Evolutionary conservation across 768 basidiomycete species (phyloP).

Genomic region (Termitomyces sp.): DNA sequence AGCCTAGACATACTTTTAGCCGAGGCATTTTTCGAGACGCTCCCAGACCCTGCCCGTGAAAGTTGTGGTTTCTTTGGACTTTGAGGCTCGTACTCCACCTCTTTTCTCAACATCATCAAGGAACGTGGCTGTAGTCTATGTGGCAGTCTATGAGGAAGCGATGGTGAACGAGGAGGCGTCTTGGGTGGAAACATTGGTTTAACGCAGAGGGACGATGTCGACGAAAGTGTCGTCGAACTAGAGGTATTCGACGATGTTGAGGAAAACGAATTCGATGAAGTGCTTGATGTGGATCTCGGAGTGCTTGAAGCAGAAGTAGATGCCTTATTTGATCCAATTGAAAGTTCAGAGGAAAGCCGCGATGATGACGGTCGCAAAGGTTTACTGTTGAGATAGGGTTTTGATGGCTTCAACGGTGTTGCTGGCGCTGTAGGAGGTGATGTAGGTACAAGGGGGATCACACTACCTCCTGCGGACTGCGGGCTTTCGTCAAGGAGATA

Average conservation of each 20-base stretch:
- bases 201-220: conserved; percentile 37
- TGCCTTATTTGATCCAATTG: conserved; percentile 12
- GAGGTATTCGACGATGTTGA: conserved; percentile 38
- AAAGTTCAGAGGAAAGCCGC: conserved; percentile 31
- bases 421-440: conserved; percentile 30
- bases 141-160: conserved; percentile 18
- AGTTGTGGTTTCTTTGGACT: conserved; percentile 54
- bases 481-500: conserved; percentile 83
- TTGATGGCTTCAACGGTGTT: conserved; percentile 35
- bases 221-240: conserved; percentile 32
- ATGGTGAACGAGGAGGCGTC: conserved; percentile 22
- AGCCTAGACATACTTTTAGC: conserved; percentile 15
- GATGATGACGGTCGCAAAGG: conserved; percentile 34
- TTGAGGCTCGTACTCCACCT: conserved; percentile 67
- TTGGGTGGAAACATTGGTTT: conserved; percentile 24
- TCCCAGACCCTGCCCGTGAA: conserved; percentile 12
- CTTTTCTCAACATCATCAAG: conserved; percentile 61
- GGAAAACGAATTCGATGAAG: conserved; percentile 34
- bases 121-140: conserved; percentile 35
- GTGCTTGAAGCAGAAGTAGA: conserved; percentile 22
- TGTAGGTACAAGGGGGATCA: conserved; percentile 12
- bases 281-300: conserved; percentile 36
- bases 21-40: conserved; percentile 10
- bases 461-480: conserved; percentile 13
- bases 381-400: conserved; percentile 29